These are phyloP conservation scores for Phytophthora citrophthora DNA, from an alignment of 352 stramenopile genomes.

Conservation along the genomic window DNA sequence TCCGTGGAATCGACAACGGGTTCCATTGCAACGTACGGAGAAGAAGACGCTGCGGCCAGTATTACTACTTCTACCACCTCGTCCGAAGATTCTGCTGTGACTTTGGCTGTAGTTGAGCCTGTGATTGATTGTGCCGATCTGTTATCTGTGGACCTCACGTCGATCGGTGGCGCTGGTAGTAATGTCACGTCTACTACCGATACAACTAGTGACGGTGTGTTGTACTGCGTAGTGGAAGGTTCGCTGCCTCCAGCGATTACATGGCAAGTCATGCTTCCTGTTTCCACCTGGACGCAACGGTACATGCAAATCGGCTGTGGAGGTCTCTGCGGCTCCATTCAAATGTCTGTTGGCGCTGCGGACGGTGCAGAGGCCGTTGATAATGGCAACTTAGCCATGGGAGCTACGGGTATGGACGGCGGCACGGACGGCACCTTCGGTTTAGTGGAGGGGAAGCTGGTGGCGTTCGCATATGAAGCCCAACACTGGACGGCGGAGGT, in stretches of 20 bases:
- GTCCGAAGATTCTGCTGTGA: constrained; percentile 11
- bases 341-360: constrained; percentile 22
- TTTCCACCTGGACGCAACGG: constrained; percentile 49
- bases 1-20: no score
- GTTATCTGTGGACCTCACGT: constrained; percentile 27
- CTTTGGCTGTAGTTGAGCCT: constrained; percentile 29
- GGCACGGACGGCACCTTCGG: constrained; percentile 38
- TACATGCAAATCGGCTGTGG: constrained; percentile 51
- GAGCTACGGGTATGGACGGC: constrained; percentile 41
- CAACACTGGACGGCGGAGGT: constrained; percentile 44
- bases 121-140: constrained; percentile 30
- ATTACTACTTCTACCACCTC: constrained; percentile 3
- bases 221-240: constrained; percentile 40
- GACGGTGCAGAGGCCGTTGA: constrained; percentile 26
- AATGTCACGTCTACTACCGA: constrained; percentile 30
- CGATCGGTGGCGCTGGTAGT: constrained; percentile 31
- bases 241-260: constrained; percentile 24
- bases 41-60: no score
- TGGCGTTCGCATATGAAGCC: constrained; percentile 47
- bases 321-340: constrained; percentile 44
- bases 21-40: no score
- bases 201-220: constrained; percentile 28
- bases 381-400: constrained; percentile 41
- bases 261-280: constrained; percentile 41
- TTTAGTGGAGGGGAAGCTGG: no score